Conservation (phyloP, 148 eudicot species). For the Limonium bicolor region DNA sequence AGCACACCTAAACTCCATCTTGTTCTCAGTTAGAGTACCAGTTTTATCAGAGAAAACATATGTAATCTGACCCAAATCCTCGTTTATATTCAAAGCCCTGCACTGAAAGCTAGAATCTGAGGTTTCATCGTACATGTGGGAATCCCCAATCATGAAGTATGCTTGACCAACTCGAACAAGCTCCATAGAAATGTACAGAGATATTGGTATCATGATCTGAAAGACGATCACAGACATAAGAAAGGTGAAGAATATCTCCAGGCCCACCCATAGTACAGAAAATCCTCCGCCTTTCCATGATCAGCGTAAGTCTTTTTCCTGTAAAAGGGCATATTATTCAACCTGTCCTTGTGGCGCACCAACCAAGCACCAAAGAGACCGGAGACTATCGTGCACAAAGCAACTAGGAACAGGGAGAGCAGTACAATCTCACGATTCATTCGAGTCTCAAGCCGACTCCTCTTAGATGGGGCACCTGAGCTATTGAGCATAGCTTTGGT, state of each 20-base stretch:
- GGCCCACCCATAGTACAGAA: conserved; percentile 63
- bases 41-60: conserved; percentile 98
- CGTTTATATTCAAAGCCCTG: conserved; percentile 91
- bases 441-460: conserved; percentile 80
- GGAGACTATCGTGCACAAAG: conserved; percentile 58
- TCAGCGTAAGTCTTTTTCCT: conserved; percentile 49
- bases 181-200: conserved; percentile 97
- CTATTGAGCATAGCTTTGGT: conserved; percentile 97
- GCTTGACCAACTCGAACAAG: conserved; percentile 99
- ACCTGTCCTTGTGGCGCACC: conserved; percentile 49
- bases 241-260: conserved; percentile 77
- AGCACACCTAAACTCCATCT: conserved; percentile 95
- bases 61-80: conserved; percentile 91
- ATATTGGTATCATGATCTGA: conserved; percentile 94
- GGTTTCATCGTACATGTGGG: conserved; percentile 50
- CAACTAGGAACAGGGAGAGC: conserved; percentile 64
- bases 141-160: conserved; percentile 80
- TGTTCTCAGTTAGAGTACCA: conserved; percentile 96
- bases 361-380: conserved; percentile 72
- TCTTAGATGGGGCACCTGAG: conserved; percentile 95
- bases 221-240: conserved; percentile 95
- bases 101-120: conserved; percentile 78
- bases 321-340: conserved; percentile 52
- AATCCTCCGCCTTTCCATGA: conserved; percentile 20
- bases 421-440: conserved; percentile 81